Percentiles rank a stretch among this genome's conserved stretches.
These are phyloP conservation scores for Lentinula aciculospora DNA, from an alignment of 768 basidiomycete genomes.

Conservation along the genomic window DNA sequence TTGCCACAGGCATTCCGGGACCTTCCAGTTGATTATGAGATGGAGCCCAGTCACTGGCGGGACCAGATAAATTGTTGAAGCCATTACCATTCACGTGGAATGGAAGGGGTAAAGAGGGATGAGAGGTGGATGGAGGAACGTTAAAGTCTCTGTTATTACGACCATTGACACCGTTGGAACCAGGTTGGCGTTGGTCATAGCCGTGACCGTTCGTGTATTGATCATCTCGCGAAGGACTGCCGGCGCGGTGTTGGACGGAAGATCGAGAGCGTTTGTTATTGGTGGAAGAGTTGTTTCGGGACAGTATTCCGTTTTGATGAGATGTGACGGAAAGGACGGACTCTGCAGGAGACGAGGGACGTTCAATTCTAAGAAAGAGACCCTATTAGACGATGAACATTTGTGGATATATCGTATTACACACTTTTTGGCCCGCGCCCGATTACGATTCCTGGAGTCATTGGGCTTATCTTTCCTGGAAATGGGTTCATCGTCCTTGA, in stretches of 20 bases:
- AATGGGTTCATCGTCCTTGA: conserved; percentile 62
- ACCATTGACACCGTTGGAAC: conserved; percentile 12
- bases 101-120: conserved; percentile 51
- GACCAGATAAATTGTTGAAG: conserved; percentile 25
- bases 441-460: conserved; percentile 42
- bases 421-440: conserved; percentile 55
- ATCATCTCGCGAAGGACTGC: conserved; percentile 33
- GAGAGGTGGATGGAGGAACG: conserved; percentile 44
- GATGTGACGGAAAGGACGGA: conserved; percentile 70
- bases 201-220: conserved; percentile 19
- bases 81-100: conserved; percentile 27
- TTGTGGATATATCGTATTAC: no score
- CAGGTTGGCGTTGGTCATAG: conserved; percentile 18
- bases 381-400: background rate
- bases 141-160: conserved; percentile 42
- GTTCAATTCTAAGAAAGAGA: conserved; percentile 43
- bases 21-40: conserved; percentile 60
- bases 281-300: conserved; percentile 16
- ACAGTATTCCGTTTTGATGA: conserved; percentile 30
- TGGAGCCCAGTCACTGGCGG: conserved; percentile 42
- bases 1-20: conserved; percentile 70
- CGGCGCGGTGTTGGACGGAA: conserved; percentile 30
- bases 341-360: conserved; percentile 65
- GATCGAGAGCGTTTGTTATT: conserved; percentile 41
- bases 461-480: conserved; percentile 56